phyloP scores from a whole-genome alignment of 2,329 filamentous ascomycete species.

The Zasmidium citrigriseum region DNA sequence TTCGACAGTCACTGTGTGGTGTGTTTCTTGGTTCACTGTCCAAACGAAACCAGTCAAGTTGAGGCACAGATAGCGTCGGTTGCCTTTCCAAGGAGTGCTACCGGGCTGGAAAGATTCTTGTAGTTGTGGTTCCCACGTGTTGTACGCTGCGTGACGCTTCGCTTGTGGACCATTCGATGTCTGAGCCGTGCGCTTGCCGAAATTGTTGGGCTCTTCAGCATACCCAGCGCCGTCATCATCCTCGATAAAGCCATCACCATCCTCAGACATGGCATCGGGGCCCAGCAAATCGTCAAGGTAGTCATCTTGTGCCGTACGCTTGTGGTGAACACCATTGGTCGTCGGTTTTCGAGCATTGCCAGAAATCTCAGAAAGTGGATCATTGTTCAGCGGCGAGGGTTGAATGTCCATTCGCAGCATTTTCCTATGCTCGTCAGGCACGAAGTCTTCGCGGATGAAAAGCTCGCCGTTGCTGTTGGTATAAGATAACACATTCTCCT shows the following conservation, averaged over 20 bases:
- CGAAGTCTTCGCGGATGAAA: slow-evolving; percentile 77
- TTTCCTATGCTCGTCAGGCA: slow-evolving; percentile 51
- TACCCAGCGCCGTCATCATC: slow-evolving; percentile 97
- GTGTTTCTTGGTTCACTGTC: slow-evolving; percentile 92
- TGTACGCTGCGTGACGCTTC: slow-evolving; percentile 56
- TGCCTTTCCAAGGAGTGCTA: slow-evolving; percentile 92
- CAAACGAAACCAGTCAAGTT: slow-evolving; percentile 94
- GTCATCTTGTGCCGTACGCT: slow-evolving; percentile 62
- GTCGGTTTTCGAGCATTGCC: slow-evolving; percentile 62
- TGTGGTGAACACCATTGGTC: slow-evolving; percentile 57
- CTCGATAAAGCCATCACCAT: slow-evolving; percentile 80
- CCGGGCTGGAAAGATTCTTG: slow-evolving; percentile 91
- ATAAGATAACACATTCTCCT: slow-evolving; percentile 84
- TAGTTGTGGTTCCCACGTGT: slow-evolving; percentile 62
- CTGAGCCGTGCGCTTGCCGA: slow-evolving; percentile 59
- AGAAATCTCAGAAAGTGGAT: slow-evolving; percentile 70
- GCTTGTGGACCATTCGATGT: slow-evolving; percentile 41
- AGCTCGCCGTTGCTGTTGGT: slow-evolving; percentile 91
- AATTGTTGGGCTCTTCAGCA: slow-evolving; percentile 63
- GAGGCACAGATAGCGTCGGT: slow-evolving; percentile 87
- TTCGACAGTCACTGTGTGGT: slow-evolving; percentile 88
- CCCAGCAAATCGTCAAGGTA: slow-evolving; percentile 82
- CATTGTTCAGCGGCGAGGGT: slow-evolving; percentile 82
- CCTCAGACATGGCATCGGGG: slow-evolving; percentile 58
- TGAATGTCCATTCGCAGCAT: slow-evolving; percentile 60